Conservation (phyloP, 371 early-diverging fungal species). For the Saksenaea oblongispora region DNA sequence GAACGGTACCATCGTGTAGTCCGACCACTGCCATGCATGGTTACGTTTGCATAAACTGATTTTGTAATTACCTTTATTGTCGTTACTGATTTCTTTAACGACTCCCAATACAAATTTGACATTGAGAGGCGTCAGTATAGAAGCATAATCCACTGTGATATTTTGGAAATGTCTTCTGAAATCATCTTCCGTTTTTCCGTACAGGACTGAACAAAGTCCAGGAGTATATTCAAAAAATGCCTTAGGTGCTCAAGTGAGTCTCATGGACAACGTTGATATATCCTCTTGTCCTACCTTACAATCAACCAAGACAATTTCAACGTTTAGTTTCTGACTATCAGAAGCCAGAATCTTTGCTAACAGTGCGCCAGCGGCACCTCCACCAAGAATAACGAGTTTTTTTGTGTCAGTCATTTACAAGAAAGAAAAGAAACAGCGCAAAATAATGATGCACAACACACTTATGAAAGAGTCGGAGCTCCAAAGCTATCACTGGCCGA, state of each 20-base stretch:
- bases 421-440: slow-evolving; percentile 5
- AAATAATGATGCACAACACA: not conserved
- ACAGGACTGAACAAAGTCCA: slow-evolving; percentile 33
- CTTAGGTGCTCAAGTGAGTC: slow-evolving; percentile 3
- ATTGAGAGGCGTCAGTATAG: slow-evolving; percentile 6
- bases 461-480: no score
- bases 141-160: slow-evolving; percentile 27
- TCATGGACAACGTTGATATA: not conserved
- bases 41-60: not conserved
- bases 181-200: slow-evolving; percentile 21
- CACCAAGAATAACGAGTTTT: slow-evolving; percentile 37
- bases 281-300: slow-evolving; percentile 24
- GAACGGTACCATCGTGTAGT: not conserved
- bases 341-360: slow-evolving; percentile 27
- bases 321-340: slow-evolving; percentile 8
- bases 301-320: slow-evolving; percentile 42
- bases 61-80: slow-evolving; percentile 25
- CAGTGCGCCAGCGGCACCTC: slow-evolving; percentile 40
- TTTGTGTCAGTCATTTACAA: not conserved
- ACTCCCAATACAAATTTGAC: slow-evolving; percentile 29
- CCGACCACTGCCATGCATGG: not conserved
- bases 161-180: slow-evolving; percentile 25
- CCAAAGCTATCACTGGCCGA: no score
- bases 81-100: slow-evolving; percentile 17
- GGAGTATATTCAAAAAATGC: slow-evolving; percentile 47